Base-by-base conservation (phyloP, 495 filamentous ascomycete species). In the Aspergillus leporis region DNA sequence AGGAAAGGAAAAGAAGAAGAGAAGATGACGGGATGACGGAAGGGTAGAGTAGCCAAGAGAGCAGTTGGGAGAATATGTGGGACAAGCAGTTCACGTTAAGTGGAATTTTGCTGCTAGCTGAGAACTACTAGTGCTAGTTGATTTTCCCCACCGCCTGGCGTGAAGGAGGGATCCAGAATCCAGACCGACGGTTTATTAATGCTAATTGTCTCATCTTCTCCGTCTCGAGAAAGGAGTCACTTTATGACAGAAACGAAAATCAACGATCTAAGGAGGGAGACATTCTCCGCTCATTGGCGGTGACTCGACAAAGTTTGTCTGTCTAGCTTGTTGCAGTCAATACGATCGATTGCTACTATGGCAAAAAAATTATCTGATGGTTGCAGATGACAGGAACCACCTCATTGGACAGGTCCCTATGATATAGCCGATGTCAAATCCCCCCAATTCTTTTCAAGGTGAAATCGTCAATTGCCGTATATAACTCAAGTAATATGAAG, bases 1-100 rank as follows among this genome's bases (percentile, higher is more conserved):
- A 12, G 41, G 43, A 47, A 62, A 25, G 58, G 53, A 50, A 54
- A 41, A 52, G 38, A 61, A n/a, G 41, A 22, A 51, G 36, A 19
- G 45, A 31, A 36, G 41, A 32, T 34, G 47, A 41, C 51, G 28
- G 47, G 23, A 47, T 22, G 59, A 53, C 38, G 53, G 60, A 41
- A 41, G 38, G 38, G 38, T 14, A 41, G 16, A 45, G 41, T 21
- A 23, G 43, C 43, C 43, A 47, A 47, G 36, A 40, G 36, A 40
- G 36, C 25, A 28, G 25, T 28, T 28, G 25, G 25, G 6, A 28
- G 25, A n/a, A n/a, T n/a, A 28, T 28, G 25, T 28, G 25, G 25
- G 38, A 41, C 13, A 8, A 6, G 38, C 43, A 47, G 43, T 22
- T 47, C 43, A 34, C 47, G 23, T 28, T 21, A 56, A 51, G 52